Base-by-base conservation (phyloP, 148 eudicot species). In the Amaranthus hypochondriacus region DNA sequence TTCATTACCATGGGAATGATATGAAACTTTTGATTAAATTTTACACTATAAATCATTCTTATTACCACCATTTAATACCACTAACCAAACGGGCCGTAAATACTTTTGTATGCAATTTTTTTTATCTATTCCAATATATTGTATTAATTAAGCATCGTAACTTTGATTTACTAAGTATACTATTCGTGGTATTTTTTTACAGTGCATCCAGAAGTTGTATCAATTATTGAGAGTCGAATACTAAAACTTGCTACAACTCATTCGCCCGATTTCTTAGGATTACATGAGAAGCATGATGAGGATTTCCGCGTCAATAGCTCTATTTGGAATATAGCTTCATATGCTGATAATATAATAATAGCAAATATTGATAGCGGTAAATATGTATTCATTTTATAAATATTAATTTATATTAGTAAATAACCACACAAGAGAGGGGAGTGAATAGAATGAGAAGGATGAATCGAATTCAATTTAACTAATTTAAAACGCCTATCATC, bases 281-380 rank as follows among this genome's bases (percentile, higher is more conserved):
- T 51, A 50, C 50, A 48, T 48, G 39, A 28, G 39, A 28, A 28
- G 39, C 44, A 68, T 3, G 7, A 53, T 8, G 15, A 68, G 11
- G 2, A 18, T 51, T 9, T 46, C 21, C 59, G 6, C 50, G 3
- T 47, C 4, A 8, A 15, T 5, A 15, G 52, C 5, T 49, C 51
- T 3, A 9, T 76, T 5, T 69, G 73, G 69, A 51, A 69, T 68
- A 69, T 69, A 64, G 60, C 79, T 6, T 53, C 4, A 0, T 70
- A 51, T 47, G 79, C 61, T 53, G 69, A 77, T 18, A 75, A 77
- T 18, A 62, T 70, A 9, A 77, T 77, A 39, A 71, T 77, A 42
- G 79, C 55, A 13, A 71, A 54, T 48, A 2, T 77, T 46, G 79
- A 77, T 64, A 7, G 62, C 6, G 79, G 79, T 39, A 62, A 51